Conservation (phyloP, 495 filamentous ascomycete species). For the Aspergillus baeticus region DNA sequence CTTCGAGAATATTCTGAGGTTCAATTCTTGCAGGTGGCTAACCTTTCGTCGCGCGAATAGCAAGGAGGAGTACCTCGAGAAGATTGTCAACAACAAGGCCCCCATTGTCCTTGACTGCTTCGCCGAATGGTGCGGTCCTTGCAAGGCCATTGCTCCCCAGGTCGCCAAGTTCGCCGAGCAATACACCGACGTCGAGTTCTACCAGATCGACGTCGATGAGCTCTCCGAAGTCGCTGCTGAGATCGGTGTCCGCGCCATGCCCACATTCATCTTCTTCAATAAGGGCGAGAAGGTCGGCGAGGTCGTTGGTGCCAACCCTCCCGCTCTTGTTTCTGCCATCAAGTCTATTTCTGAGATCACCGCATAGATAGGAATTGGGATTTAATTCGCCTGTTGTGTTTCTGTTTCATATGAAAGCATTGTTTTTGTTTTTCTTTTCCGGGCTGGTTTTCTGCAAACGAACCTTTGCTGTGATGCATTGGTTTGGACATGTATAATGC, state of each 20-base stretch:
- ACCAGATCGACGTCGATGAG: conserved; percentile 91
- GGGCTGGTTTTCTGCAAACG: too few relatives aligned
- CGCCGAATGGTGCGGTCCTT: conserved; percentile 81
- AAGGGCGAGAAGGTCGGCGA: conserved; percentile 65
- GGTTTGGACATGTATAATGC: too few relatives aligned
- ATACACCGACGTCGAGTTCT: conserved; percentile 64
- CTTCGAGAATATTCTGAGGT: neutral
- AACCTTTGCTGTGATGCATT: too few relatives aligned
- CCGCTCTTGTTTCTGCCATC: conserved; percentile 57
- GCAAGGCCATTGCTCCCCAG: conserved; percentile 81
- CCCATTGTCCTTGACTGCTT: conserved; percentile 61
- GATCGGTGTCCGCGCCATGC: conserved; percentile 89
- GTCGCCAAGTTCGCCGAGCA: conserved; percentile 62
- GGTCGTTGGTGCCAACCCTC: conserved; percentile 80
- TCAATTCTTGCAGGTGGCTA: neutral
- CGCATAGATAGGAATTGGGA: neutral
- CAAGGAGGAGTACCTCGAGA: conserved; percentile 52
- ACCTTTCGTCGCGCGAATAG: conserved; percentile 41
- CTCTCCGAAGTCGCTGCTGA: conserved; percentile 73
- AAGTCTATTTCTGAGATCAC: conserved; percentile 15
- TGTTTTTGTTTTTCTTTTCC: too few relatives aligned
- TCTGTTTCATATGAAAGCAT: neutral
- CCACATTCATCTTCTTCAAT: conserved; percentile 88
- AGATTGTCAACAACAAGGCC: conserved; percentile 36
- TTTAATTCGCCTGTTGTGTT: neutral